Percentiles rank a stretch among this genome's conserved stretches.
phyloP scores from a whole-genome alignment of 192 early-diverging fungal species.

The Mortierella alpina region DNA sequence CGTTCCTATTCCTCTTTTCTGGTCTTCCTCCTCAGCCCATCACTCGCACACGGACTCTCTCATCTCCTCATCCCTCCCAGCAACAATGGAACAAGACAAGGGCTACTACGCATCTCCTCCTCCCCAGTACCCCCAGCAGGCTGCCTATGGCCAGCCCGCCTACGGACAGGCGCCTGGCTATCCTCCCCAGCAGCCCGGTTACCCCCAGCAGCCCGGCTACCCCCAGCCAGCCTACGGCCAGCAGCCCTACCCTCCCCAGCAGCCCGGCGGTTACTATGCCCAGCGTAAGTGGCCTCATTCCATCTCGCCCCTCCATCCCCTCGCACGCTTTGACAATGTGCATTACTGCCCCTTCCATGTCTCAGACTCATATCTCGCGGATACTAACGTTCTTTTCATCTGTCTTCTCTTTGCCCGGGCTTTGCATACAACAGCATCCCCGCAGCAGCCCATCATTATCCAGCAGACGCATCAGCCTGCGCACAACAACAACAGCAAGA shows the following conservation, averaged over 20 bases:
- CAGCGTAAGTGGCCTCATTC: constrained; percentile 9
- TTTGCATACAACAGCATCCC: constrained; percentile 3
- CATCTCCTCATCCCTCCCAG: not conserved
- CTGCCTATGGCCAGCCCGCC: constrained; percentile 26
- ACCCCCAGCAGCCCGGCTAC: constrained; percentile 13
- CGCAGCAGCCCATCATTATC: constrained; percentile 25
- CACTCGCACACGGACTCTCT: not conserved
- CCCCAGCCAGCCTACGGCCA: constrained; percentile 14
- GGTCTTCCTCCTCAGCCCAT: not conserved
- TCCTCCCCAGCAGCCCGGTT: constrained; percentile 8
- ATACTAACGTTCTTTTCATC: not conserved
- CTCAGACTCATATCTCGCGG: too few relatives aligned
- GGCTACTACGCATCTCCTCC: constrained; percentile 34
- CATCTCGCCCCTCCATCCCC: too few relatives aligned
- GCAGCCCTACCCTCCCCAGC: constrained; percentile 16
- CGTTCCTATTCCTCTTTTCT: not conserved
- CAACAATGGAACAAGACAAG: constrained; percentile 20
- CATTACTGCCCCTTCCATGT: not conserved
- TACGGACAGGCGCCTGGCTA: constrained; percentile 1
- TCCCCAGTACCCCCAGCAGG: constrained; percentile 37
- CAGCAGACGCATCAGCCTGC: constrained; percentile 9
- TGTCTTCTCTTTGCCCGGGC: not conserved
- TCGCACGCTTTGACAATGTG: not conserved
- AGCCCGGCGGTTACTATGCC: constrained; percentile 6
- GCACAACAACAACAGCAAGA: constrained; percentile 4